A percentile compares a stretch with the other conserved stretches of the same genome.
Conservation (phyloP, 225 moss, liverwort and hornwort species). For the Climacium dendroides region DNA sequence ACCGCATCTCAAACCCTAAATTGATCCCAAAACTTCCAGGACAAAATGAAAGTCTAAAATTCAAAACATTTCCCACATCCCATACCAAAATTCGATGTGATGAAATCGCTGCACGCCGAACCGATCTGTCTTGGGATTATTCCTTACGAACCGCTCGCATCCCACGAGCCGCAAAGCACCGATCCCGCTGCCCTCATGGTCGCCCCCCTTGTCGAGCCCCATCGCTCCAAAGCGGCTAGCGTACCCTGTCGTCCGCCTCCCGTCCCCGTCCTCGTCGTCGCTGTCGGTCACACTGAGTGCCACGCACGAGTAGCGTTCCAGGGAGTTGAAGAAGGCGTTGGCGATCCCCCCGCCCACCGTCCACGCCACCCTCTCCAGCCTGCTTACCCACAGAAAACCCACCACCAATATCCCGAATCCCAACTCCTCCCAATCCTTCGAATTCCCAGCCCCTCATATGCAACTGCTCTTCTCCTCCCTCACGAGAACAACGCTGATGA, state of each 20-base stretch:
- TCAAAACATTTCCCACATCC: background rate
- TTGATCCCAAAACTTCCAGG: background rate
- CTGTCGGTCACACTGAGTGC: slow-evolving; percentile 54
- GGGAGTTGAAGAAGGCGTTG: slow-evolving; percentile 57
- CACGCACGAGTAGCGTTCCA: slow-evolving; percentile 50
- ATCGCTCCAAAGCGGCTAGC: slow-evolving; percentile 7
- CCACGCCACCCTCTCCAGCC: slow-evolving; percentile 58
- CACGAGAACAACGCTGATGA: background rate
- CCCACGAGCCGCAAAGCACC: slow-evolving; percentile 57
- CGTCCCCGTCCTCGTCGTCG: slow-evolving; percentile 43
- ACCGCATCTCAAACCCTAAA: background rate
- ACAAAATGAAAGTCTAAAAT: background rate
- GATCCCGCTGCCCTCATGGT: slow-evolving; percentile 19
- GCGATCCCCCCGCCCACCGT: slow-evolving; percentile 55
- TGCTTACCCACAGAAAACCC: background rate
- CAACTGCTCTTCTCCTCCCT: background rate
- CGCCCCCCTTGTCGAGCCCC: slow-evolving; percentile 23
- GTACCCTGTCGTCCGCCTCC: background rate
- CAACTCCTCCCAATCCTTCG: background rate
- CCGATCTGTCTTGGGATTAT: slow-evolving; percentile 48
- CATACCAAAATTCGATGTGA: slow-evolving; percentile 85
- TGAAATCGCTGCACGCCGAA: slow-evolving; percentile 67
- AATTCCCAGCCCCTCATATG: background rate
- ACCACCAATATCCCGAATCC: background rate
- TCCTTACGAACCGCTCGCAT: slow-evolving; percentile 44